A percentile compares a stretch with the other conserved stretches of the same genome.
phyloP scores from a whole-genome alignment of 805 yeast genomes.

The Blastobotrys muscicola region DNA sequence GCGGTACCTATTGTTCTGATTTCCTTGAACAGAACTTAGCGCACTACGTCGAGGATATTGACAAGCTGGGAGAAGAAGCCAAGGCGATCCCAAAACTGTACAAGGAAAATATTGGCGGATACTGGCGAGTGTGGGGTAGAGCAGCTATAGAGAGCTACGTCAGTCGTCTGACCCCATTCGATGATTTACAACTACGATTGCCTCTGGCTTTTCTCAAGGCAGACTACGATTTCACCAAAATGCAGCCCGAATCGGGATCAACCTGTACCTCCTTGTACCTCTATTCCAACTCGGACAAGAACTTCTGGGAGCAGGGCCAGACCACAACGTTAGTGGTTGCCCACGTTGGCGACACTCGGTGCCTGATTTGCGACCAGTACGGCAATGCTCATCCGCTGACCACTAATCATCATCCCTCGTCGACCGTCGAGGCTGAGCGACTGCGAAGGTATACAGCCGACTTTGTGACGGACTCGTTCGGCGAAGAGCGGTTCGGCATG shows the following conservation, averaged over 20 bases:
- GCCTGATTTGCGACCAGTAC: constrained; percentile 68
- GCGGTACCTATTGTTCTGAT: constrained; percentile 67
- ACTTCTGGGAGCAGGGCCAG: constrained; percentile 56
- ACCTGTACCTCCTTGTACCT: constrained; percentile 62
- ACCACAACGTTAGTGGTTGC: constrained; percentile 64
- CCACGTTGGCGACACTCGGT: constrained; percentile 89
- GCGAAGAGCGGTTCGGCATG: constrained; percentile 74
- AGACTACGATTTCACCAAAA: constrained; percentile 44
- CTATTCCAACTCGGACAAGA: constrained; percentile 35
- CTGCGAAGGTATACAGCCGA: constrained; percentile 54
- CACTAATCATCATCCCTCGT: constrained; percentile 76
- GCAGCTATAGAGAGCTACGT: constrained; percentile 32
- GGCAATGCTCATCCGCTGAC: constrained; percentile 79
- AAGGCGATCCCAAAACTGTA: constrained; percentile 43
- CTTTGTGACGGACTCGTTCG: constrained; percentile 78
- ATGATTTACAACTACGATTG: constrained; percentile 52
- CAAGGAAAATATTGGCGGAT: constrained; percentile 55
- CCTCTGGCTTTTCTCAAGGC: constrained; percentile 56
- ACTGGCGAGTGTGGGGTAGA: constrained; percentile 73
- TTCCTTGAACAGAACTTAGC: constrained; percentile 49
- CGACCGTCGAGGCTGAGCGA: constrained; percentile 67
- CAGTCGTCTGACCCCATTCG: constrained; percentile 27
- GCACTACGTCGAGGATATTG: constrained; percentile 39
- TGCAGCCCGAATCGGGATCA: constrained; percentile 44
- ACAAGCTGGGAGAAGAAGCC: constrained; percentile 28